A percentile compares a stretch with the other conserved stretches of the same genome.
Evolutionary conservation across 768 basidiomycete species (phyloP).

Genomic region (Infundibulicybe gibba): DNA sequence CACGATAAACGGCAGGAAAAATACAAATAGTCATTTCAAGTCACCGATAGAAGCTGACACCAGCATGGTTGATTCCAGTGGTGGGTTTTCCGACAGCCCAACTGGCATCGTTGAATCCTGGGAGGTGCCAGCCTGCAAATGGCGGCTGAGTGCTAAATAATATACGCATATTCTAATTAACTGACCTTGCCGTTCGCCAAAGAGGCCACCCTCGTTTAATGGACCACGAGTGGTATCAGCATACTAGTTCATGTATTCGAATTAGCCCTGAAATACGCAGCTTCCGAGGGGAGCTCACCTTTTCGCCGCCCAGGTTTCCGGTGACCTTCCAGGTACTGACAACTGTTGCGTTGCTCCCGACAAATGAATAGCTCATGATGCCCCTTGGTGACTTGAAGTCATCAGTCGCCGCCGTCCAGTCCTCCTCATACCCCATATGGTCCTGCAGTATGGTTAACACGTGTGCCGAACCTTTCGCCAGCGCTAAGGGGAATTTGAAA

Average conservation of each 20-base stretch:
- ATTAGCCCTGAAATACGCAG: neutral
- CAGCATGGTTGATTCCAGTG: constrained; percentile 34
- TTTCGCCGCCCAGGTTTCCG: constrained; percentile 46
- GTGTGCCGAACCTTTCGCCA: constrained; percentile 29
- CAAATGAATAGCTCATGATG: constrained; percentile 42
- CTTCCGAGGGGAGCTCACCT: constrained; percentile 18
- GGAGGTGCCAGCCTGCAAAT: constrained; percentile 50
- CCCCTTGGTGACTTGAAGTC: constrained; percentile 46
- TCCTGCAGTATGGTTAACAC: constrained; percentile 50
- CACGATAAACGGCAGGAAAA: neutral
- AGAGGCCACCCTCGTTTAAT: constrained; percentile 59
- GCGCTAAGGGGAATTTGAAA: constrained; percentile 26
- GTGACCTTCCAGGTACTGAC: constrained; percentile 46
- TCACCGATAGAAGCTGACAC: constrained; percentile 47
- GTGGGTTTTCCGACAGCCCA: constrained; percentile 43
- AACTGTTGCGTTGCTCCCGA: constrained; percentile 32
- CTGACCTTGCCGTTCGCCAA: constrained; percentile 48
- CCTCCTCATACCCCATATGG: constrained; percentile 51
- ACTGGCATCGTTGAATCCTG: constrained; percentile 42
- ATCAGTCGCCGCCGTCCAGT: constrained; percentile 38
- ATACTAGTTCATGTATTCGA: constrained; percentile 26
- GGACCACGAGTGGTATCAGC: constrained; percentile 47
- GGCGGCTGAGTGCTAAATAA: constrained; percentile 1
- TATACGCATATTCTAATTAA: neutral
- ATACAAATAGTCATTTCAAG: neutral